A percentile compares a stretch with the other conserved stretches of the same genome.
These are phyloP conservation scores for Aspergillus sparsus DNA, from an alignment of 495 filamentous ascomycete species.

Conservation along the genomic window DNA sequence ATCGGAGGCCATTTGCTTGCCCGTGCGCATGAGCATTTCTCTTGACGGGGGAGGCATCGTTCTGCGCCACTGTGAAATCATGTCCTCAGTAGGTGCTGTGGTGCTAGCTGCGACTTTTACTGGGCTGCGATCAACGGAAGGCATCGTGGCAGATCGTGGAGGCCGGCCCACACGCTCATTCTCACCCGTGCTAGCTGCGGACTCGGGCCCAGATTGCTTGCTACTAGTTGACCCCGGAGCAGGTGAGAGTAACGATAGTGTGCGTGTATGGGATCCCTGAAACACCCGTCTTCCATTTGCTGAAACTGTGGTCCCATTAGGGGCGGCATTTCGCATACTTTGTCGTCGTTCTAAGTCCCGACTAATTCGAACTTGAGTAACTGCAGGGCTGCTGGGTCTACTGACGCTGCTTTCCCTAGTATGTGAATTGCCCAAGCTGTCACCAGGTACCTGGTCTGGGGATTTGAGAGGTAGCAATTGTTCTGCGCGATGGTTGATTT, in stretches of 20 bases:
- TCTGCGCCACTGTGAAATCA: slow-evolving; percentile 43
- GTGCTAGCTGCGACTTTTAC: slow-evolving; percentile 21
- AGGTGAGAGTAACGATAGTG: slow-evolving; percentile 83
- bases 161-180: slow-evolving; percentile 41
- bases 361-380: slow-evolving; percentile 37
- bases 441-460: slow-evolving; percentile 28
- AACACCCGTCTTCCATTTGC: slow-evolving; percentile 60
- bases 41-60: slow-evolving; percentile 49
- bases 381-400: slow-evolving; percentile 34
- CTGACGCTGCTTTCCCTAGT: slow-evolving; percentile 35
- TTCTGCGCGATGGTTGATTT: slow-evolving; percentile 56
- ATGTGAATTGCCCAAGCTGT: slow-evolving; percentile 27
- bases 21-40: slow-evolving; percentile 63
- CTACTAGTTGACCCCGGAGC: slow-evolving; percentile 34
- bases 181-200: slow-evolving; percentile 23
- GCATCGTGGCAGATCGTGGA: slow-evolving; percentile 49
- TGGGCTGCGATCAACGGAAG: slow-evolving; percentile 43
- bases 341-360: slow-evolving; percentile 55
- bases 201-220: slow-evolving; percentile 29
- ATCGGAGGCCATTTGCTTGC: slow-evolving; percentile 88
- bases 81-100: slow-evolving; percentile 36
- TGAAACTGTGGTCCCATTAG: slow-evolving; percentile 41
- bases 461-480: slow-evolving; percentile 59
- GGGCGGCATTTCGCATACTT: slow-evolving; percentile 38
- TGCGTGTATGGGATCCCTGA: slow-evolving; percentile 74